A percentile compares a stretch with the other conserved stretches of the same genome.
Evolutionary conservation across 768 basidiomycete species (phyloP).

Genomic region (Amanita pallidorosea): DNA sequence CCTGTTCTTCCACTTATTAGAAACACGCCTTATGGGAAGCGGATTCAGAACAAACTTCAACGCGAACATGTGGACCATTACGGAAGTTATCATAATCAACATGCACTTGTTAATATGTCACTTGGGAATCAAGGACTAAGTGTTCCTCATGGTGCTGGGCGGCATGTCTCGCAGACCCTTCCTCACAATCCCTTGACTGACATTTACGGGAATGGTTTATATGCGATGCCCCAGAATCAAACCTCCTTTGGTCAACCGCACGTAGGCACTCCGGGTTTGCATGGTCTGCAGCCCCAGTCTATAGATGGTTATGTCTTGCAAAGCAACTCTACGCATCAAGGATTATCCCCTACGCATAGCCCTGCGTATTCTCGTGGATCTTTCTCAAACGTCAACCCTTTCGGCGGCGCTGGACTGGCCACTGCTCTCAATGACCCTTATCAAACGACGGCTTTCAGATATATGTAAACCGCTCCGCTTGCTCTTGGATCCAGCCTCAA

Average conservation of each 20-base stretch:
- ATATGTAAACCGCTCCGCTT: slow-evolving; percentile 49
- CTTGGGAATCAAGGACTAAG: slow-evolving; percentile 48
- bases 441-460: slow-evolving; percentile 63
- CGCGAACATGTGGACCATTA: slow-evolving; percentile 79
- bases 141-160: slow-evolving; percentile 30
- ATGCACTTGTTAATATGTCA: slow-evolving; percentile 47
- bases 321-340: slow-evolving; percentile 55
- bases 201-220: slow-evolving; percentile 56
- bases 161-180: slow-evolving; percentile 46
- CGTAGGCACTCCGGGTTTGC: slow-evolving; percentile 42
- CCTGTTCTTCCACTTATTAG: slow-evolving; percentile 98
- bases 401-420: slow-evolving; percentile 45
- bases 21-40: slow-evolving; percentile 98
- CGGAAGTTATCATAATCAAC: slow-evolving; percentile 49
- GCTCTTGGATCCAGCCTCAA: slow-evolving; percentile 13
- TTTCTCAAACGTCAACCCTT: slow-evolving; percentile 34
- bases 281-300: slow-evolving; percentile 54
- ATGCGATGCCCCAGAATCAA: slow-evolving; percentile 43
- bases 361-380: slow-evolving; percentile 50
- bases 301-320: slow-evolving; percentile 81
- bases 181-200: slow-evolving; percentile 52
- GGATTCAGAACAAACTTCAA: slow-evolving; percentile 97
- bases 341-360: slow-evolving; percentile 47
- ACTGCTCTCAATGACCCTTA: slow-evolving; percentile 61
- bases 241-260: slow-evolving; percentile 50